Evolutionary conservation across 1,139 yeast species (phyloP).

Genomic region (Arxiozyma slooffiae): DNA sequence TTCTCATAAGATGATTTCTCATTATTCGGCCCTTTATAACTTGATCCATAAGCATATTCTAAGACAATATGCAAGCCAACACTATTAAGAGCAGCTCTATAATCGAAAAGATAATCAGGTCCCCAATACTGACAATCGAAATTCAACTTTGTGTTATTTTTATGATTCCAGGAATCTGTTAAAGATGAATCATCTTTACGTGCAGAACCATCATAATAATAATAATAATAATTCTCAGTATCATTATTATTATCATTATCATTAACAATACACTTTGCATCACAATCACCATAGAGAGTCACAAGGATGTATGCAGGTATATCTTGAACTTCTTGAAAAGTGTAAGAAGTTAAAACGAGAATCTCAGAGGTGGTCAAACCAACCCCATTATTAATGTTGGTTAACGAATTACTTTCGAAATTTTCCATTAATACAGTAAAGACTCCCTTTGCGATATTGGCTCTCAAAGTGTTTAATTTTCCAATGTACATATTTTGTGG

Average conservation of each 20-base stretch:
- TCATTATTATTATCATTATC: not conserved
- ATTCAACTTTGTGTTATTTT: slow-evolving; percentile 11
- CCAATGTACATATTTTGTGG: slow-evolving; percentile 21
- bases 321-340: slow-evolving; percentile 17
- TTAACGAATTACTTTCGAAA: slow-evolving; percentile 17
- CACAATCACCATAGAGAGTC: slow-evolving; percentile 24
- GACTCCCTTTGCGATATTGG: slow-evolving; percentile 23
- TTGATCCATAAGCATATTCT: slow-evolving; percentile 21
- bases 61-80: slow-evolving; percentile 25
- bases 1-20: slow-evolving; percentile 8
- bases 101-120: slow-evolving; percentile 21
- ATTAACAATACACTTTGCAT: slow-evolving; percentile 9
- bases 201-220: not conserved
- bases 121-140: slow-evolving; percentile 15
- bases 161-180: not conserved
- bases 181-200: not conserved
- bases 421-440: slow-evolving; percentile 18
- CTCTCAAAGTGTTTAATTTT: slow-evolving; percentile 18
- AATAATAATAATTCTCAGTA: not conserved
- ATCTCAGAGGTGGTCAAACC: slow-evolving; percentile 29
- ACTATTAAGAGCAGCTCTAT: slow-evolving; percentile 19
- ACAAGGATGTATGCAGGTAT: slow-evolving; percentile 23
- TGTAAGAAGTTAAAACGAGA: slow-evolving; percentile 22
- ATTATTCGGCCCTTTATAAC: not conserved
- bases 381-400: slow-evolving; percentile 24